Conservation (phyloP, 306 rosid species). For the Castanospermum australe region DNA sequence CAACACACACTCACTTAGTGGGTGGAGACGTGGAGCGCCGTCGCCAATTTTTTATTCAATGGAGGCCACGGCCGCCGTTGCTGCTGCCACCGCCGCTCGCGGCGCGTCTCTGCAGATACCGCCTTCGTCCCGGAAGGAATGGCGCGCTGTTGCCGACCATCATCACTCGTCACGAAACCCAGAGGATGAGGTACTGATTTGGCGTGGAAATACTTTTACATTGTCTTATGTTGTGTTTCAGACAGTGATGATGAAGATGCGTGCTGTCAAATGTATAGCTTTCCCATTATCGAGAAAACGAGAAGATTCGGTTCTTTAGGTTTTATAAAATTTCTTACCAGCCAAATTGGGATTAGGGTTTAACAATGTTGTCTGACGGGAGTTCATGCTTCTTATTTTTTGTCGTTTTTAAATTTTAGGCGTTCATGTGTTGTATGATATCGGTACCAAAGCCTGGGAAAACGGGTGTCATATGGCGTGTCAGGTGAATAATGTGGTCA, state of each 20-base stretch:
- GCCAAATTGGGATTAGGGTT: conserved; percentile 32
- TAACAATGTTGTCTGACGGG: not conserved
- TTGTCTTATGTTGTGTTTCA: conserved; percentile 25
- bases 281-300: not conserved
- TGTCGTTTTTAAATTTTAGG: not conserved
- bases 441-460: not conserved
- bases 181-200: conserved; percentile 69
- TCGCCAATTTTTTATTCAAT: conserved; percentile 41
- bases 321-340: not conserved
- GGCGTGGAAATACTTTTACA: conserved; percentile 27
- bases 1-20: not conserved
- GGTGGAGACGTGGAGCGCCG: conserved; percentile 37
- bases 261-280: not conserved
- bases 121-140: conserved; percentile 61
- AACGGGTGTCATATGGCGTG: not conserved
- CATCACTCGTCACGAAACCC: conserved; percentile 68
- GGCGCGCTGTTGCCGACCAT: conserved; percentile 87
- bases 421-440: not conserved
- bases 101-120: conserved; percentile 66
- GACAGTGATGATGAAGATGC: not conserved
- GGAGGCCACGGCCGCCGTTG: conserved; percentile 76
- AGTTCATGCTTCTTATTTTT: not conserved
- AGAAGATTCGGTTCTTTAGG: not conserved
- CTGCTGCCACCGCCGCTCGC: conserved; percentile 47
- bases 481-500: conserved; percentile 4